phyloP scores from a whole-genome alignment of 441 rosid species.

The Codiaeum variegatum region DNA sequence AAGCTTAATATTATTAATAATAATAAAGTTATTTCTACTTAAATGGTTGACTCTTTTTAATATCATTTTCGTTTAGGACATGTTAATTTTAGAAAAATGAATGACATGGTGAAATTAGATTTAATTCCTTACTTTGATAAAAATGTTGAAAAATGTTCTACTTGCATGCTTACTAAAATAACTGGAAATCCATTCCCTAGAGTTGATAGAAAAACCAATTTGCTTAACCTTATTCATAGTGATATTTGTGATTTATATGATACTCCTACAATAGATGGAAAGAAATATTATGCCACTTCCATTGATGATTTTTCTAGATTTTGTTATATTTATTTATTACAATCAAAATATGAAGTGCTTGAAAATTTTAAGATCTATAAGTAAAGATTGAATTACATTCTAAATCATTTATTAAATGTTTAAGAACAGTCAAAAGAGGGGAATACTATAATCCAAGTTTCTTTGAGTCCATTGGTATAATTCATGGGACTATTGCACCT shows the following conservation, averaged over 20 bases:
- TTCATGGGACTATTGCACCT: background rate
- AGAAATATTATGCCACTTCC: background rate
- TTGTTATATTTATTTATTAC: background rate
- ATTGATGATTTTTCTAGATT: background rate
- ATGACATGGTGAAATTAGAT: background rate
- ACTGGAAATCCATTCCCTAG: background rate
- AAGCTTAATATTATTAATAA: background rate
- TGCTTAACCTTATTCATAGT: background rate
- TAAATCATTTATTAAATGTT: background rate
- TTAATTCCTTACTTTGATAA: background rate
- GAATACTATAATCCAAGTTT: constrained; percentile 20
- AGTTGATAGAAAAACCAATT: background rate
- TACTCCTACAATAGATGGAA: background rate
- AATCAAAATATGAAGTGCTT: background rate
- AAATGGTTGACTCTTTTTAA: background rate
- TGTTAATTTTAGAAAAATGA: background rate
- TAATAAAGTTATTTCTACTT: background rate
- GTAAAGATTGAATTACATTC: background rate
- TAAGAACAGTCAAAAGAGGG: background rate
- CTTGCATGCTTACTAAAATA: no score
- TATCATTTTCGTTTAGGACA: background rate
- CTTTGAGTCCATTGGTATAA: background rate
- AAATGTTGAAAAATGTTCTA: background rate
- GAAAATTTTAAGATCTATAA: background rate
- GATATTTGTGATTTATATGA: background rate